Conservation (phyloP, 2,329 filamentous ascomycete genomes). For the Xylaria sp. region DNA sequence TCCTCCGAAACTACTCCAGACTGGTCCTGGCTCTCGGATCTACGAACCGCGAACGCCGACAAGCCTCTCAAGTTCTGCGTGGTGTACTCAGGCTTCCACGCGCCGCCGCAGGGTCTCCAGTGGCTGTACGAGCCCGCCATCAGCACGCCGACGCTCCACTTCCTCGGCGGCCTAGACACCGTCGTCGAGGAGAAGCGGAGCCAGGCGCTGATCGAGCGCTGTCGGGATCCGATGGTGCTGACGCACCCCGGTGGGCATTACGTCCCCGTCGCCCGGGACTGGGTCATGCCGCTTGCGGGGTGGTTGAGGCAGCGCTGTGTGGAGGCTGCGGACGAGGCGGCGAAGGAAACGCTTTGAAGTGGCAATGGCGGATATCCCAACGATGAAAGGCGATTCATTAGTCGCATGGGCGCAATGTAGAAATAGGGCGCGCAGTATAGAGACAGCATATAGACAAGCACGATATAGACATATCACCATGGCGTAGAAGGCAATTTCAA, state of each 20-base stretch:
- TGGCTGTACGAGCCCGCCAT: slow-evolving; percentile 58
- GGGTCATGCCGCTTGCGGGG: slow-evolving; percentile 76
- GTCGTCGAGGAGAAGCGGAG: slow-evolving; percentile 85
- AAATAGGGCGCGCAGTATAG: not conserved
- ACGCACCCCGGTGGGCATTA: slow-evolving; percentile 92
- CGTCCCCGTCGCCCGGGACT: slow-evolving; percentile 84
- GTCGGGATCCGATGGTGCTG: slow-evolving; percentile 62
- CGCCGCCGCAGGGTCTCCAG: slow-evolving; percentile 50
- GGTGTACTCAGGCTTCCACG: slow-evolving; percentile 72
- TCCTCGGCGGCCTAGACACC: slow-evolving; percentile 84
- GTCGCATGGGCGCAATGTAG: not conserved
- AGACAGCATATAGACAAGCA: slow-evolving; percentile 26
- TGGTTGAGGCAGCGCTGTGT: slow-evolving; percentile 53
- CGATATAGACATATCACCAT: slow-evolving; percentile 10
- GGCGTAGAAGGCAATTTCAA: slow-evolving; percentile 37
- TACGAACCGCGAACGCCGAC: slow-evolving; percentile 61
- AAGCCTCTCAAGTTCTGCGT: slow-evolving; percentile 66
- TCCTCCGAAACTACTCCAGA: slow-evolving; percentile 27
- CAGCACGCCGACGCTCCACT: slow-evolving; percentile 80
- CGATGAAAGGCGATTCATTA: not conserved
- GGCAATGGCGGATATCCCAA: not conserved
- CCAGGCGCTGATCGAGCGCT: slow-evolving; percentile 72
- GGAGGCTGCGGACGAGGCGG: slow-evolving; percentile 19
- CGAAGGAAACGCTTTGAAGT: slow-evolving; percentile 37
- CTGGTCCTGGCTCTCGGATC: slow-evolving; percentile 54